phyloP scores from a whole-genome alignment of 129 eudicot genomes.

The Chrysanthemum seticuspe region DNA sequence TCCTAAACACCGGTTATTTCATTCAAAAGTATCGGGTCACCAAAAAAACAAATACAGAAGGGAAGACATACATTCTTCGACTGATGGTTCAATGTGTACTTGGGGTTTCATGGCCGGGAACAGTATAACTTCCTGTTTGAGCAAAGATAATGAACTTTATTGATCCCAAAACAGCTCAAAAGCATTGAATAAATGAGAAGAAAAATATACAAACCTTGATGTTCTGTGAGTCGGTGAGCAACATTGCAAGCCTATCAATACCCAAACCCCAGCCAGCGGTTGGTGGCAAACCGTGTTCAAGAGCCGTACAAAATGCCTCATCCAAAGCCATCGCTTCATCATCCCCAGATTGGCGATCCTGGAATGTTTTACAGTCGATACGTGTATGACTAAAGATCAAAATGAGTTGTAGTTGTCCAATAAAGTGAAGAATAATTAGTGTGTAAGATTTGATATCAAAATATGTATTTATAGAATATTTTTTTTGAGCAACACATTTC shows the following conservation, averaged over 20 bases:
- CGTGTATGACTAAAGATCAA: too few species aligned
- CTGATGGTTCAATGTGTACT: slow-evolving; percentile 45
- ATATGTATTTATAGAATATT: not conserved
- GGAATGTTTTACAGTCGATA: not conserved
- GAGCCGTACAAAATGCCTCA: slow-evolving; percentile 80
- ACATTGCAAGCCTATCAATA: slow-evolving; percentile 82
- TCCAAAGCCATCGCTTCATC: slow-evolving; percentile 98
- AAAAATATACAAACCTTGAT: slow-evolving; percentile 58
- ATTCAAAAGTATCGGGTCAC: too few species aligned
- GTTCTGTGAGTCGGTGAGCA: slow-evolving; percentile 83
- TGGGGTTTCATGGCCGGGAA: slow-evolving; percentile 93
- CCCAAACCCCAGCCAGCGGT: slow-evolving; percentile 99
- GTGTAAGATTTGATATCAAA: not conserved
- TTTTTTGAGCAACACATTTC: not conserved
- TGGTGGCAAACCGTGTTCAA: slow-evolving; percentile 87
- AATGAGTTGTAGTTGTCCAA: too few species aligned
- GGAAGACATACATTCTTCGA: slow-evolving; percentile 44
- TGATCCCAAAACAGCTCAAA: not conserved
- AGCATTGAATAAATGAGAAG: not conserved
- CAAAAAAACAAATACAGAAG: too few species aligned
- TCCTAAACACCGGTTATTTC: too few species aligned
- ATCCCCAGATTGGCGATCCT: slow-evolving; percentile 96
- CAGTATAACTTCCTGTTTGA: slow-evolving; percentile 74
- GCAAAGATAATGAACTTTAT: not conserved
- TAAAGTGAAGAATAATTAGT: too few species aligned